These are phyloP conservation scores for Eimeria praecox DNA, from an alignment of 169 alveolate genomes.

Conservation along the genomic window DNA sequence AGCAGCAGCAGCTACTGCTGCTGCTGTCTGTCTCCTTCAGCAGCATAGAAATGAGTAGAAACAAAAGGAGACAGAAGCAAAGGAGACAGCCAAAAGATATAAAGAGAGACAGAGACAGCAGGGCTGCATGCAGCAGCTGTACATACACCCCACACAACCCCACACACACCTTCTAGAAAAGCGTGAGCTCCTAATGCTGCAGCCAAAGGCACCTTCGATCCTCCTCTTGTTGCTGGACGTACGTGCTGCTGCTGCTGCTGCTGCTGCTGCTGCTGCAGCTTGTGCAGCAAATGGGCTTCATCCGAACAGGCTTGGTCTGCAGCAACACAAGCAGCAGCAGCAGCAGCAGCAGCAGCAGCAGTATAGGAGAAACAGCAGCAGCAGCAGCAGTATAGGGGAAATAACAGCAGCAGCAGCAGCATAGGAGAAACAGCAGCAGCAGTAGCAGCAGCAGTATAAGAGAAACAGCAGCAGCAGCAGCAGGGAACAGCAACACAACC, in stretches of 20 bases:
- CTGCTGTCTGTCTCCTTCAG: too few relatives aligned
- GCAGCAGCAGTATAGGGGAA: not conserved
- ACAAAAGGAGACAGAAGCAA: not conserved
- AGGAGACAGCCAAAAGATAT: not conserved
- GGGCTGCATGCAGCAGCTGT: not conserved
- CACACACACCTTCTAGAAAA: slow-evolving; percentile 33
- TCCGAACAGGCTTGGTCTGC: slow-evolving; percentile 5
- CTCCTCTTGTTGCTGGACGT: slow-evolving; percentile 16
- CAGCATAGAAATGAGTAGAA: not conserved
- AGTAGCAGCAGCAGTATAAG: not conserved
- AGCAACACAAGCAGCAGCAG: not conserved
- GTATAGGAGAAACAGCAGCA: not conserved
- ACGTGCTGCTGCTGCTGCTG: slow-evolving; percentile 8
- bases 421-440: not conserved
- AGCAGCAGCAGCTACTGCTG: not conserved
- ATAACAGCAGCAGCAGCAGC: not conserved
- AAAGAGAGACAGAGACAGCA: too few relatives aligned
- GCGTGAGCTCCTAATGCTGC: slow-evolving; percentile 70
- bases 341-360: slow-evolving; percentile 44
- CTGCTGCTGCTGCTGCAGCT: not conserved
- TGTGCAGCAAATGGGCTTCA: slow-evolving; percentile 46
- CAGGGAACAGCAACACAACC: not conserved
- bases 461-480: not conserved
- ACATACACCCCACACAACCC: not conserved
- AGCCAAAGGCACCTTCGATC: slow-evolving; percentile 40